Conservation (phyloP, 2,329 filamentous ascomycete species). For the Didymosphaeria variabile region DNA sequence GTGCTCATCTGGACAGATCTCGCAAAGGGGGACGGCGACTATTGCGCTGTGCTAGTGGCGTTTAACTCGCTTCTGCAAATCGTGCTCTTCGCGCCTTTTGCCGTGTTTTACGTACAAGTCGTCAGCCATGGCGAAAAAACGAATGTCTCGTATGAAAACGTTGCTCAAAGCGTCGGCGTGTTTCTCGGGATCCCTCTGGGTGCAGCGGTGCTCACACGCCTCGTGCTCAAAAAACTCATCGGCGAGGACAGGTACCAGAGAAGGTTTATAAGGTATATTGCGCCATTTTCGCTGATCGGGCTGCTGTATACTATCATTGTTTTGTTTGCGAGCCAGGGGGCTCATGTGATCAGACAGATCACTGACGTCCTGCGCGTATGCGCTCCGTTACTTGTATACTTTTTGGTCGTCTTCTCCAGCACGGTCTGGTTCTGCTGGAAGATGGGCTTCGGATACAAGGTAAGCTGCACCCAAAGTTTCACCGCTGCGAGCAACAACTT, state of each 20-base stretch:
- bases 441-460: constrained; percentile 77
- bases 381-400: constrained; percentile 84
- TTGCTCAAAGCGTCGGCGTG: constrained; percentile 82
- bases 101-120: constrained; percentile 67
- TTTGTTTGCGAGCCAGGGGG: constrained; percentile 83
- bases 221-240: constrained; percentile 64
- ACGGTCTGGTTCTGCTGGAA: constrained; percentile 70
- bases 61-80: constrained; percentile 60
- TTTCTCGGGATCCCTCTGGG: constrained; percentile 85
- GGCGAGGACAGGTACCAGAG: constrained; percentile 71
- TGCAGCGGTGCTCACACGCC: constrained; percentile 79
- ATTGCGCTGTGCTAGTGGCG: constrained; percentile 72
- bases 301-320: constrained; percentile 88
- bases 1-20: constrained; percentile 82
- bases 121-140: constrained; percentile 64
- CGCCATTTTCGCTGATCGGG: constrained; percentile 81
- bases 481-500: constrained; percentile 95
- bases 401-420: constrained; percentile 74
- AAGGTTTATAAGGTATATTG: constrained; percentile 73
- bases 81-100: constrained; percentile 58
- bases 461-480: constrained; percentile 81
- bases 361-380: constrained; percentile 83
- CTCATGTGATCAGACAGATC: constrained; percentile 83
- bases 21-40: constrained; percentile 79
- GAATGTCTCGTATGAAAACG: constrained; percentile 67